Conservation (phyloP, 345 rosid genomes). For the Hibiscus trionum region DNA sequence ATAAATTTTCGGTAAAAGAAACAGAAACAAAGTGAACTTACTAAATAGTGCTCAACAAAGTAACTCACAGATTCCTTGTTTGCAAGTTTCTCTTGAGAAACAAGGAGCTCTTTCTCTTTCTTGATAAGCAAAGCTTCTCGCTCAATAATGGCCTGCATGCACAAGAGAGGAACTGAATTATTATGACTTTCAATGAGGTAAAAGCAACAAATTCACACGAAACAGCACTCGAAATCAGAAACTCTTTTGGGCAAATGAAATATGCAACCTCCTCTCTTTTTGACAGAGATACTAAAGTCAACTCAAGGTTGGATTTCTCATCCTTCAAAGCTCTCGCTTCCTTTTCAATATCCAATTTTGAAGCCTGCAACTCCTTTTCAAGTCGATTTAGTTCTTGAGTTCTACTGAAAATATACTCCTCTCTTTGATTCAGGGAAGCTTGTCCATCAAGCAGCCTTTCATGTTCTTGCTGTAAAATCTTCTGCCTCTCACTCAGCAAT, state of each 20-base stretch:
- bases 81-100: constrained; percentile 60
- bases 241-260: neutral
- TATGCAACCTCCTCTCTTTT: constrained; percentile 74
- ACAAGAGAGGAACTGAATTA: constrained; percentile 5
- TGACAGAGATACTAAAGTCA: constrained; percentile 36
- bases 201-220: constrained; percentile 3
- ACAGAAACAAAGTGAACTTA: neutral
- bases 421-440: constrained; percentile 73
- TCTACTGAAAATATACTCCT: constrained; percentile 62
- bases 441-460: constrained; percentile 72
- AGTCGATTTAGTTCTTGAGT: constrained; percentile 55
- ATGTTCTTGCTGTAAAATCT: constrained; percentile 69
- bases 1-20: neutral
- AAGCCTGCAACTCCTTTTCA: constrained; percentile 53
- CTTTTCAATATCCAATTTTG: constrained; percentile 44
- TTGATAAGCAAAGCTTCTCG: constrained; percentile 51
- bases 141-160: constrained; percentile 44
- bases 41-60: neutral
- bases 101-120: constrained; percentile 69
- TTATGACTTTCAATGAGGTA: neutral
- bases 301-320: constrained; percentile 53
- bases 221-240: neutral
- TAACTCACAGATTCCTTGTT: constrained; percentile 74
- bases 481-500: constrained; percentile 63
- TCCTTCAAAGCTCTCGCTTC: constrained; percentile 44